Evolutionary conservation across 2,329 filamentous ascomycete genomes (phyloP).

Genomic region (Fusarium sp.): DNA sequence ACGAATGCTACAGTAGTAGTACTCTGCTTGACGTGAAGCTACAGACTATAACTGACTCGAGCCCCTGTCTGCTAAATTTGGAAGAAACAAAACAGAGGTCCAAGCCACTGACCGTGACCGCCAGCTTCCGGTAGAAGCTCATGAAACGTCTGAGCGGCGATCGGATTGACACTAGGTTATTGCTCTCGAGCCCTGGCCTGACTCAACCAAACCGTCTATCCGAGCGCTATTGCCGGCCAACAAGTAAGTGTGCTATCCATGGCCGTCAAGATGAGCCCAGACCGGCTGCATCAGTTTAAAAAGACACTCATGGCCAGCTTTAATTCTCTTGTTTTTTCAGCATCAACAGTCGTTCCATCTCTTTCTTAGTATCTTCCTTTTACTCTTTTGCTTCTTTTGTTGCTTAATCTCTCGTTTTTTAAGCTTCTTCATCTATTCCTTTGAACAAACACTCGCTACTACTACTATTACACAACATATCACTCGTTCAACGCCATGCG

Average conservation of each 20-base stretch:
- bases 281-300: slow-evolving; percentile 21
- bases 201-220: slow-evolving; percentile 13
- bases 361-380: slow-evolving; percentile 14
- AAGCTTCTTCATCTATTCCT: slow-evolving; percentile 5
- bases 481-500: slow-evolving; percentile 33
- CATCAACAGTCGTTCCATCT: slow-evolving; percentile 32
- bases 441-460: slow-evolving; percentile 6
- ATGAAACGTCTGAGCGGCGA: slow-evolving; percentile 36
- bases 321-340: slow-evolving; percentile 11
- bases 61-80: slow-evolving; percentile 29
- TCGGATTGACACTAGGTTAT: slow-evolving; percentile 31
- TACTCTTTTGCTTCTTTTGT: slow-evolving; percentile 8
- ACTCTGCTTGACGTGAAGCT: not conserved
- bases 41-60: slow-evolving; percentile 21
- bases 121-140: slow-evolving; percentile 23
- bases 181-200: slow-evolving; percentile 16
- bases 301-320: slow-evolving; percentile 16
- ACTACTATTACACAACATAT: slow-evolving; percentile 6
- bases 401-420: slow-evolving; percentile 21
- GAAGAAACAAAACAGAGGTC: slow-evolving; percentile 28
- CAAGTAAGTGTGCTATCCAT: slow-evolving; percentile 1
- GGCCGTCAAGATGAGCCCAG: not conserved
- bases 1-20: slow-evolving; percentile 15
- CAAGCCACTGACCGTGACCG: slow-evolving; percentile 30
- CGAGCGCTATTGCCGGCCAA: not conserved